Conservation (phyloP, 768 basidiomycete species). For the Agrocybe chaxingu region DNA sequence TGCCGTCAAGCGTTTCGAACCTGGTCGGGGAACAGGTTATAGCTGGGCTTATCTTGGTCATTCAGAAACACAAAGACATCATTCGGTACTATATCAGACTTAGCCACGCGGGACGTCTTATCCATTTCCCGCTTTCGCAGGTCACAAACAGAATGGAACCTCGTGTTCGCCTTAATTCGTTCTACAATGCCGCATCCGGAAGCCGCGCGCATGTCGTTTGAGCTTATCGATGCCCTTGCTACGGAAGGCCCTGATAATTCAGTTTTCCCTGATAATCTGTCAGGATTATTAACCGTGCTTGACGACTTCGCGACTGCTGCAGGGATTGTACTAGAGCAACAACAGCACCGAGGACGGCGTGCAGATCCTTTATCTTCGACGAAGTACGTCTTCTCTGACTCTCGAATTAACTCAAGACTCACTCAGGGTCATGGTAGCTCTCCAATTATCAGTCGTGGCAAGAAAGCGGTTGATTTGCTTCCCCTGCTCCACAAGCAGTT, state of each 20-base stretch:
- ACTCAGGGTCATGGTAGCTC: slow-evolving; percentile 43
- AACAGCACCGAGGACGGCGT: slow-evolving; percentile 51
- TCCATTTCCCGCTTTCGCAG: slow-evolving; percentile 29
- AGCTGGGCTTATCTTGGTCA: slow-evolving; percentile 73
- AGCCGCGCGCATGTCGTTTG: slow-evolving; percentile 83
- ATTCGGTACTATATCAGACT: slow-evolving; percentile 46
- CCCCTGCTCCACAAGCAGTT: slow-evolving; percentile 70
- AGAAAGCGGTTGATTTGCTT: slow-evolving; percentile 78
- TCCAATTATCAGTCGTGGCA: slow-evolving; percentile 74
- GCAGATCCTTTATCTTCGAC: slow-evolving; percentile 45
- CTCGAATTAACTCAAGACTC: background rate
- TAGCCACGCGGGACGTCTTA: background rate
- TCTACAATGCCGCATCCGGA: slow-evolving; percentile 84
- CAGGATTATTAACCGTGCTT: slow-evolving; percentile 73
- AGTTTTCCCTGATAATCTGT: slow-evolving; percentile 76
- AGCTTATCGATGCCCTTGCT: slow-evolving; percentile 66
- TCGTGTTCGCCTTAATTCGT: slow-evolving; percentile 84
- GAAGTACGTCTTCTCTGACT: slow-evolving; percentile 37
- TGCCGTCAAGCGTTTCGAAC: slow-evolving; percentile 73
- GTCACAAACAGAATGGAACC: slow-evolving; percentile 94
- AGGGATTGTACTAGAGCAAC: slow-evolving; percentile 52
- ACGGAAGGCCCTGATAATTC: slow-evolving; percentile 56
- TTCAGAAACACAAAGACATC: slow-evolving; percentile 73
- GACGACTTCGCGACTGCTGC: slow-evolving; percentile 85
- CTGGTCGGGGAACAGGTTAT: slow-evolving; percentile 91